Evolutionary conservation across 2,329 filamentous ascomycete genomes (phyloP).

Genomic region (Myriosclerotinia curreyana): DNA sequence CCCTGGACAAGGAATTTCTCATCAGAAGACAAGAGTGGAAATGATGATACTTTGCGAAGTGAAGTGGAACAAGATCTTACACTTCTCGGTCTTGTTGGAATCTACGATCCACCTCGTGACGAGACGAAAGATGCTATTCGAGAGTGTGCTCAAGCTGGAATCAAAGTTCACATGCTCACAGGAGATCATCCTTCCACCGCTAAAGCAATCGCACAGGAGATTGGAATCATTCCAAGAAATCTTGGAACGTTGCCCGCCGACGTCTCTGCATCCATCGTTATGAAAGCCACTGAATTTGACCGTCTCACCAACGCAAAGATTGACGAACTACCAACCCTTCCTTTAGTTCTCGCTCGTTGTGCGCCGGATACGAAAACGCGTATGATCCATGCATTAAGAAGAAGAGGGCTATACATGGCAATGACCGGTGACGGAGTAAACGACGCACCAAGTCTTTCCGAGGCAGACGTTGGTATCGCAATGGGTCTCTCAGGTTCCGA

Average conservation of each 20-base stretch:
- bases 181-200: constrained; percentile 76
- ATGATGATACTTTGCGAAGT: constrained; percentile 34
- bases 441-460: constrained; percentile 52
- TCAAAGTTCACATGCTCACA: constrained; percentile 71
- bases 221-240: constrained; percentile 45
- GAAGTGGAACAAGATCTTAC: constrained; percentile 52
- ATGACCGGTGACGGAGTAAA: constrained; percentile 59
- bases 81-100: constrained; percentile 61
- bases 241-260: constrained; percentile 23
- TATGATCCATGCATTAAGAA: constrained; percentile 73
- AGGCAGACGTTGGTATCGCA: constrained; percentile 55
- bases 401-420: constrained; percentile 55
- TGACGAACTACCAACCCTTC: constrained; percentile 61
- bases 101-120: constrained; percentile 58
- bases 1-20: constrained; percentile 34
- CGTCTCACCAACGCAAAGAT: constrained; percentile 66
- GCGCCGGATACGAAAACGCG: constrained; percentile 77
- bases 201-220: constrained; percentile 67
- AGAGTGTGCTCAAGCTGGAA: constrained; percentile 66
- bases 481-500: constrained; percentile 61
- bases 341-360: constrained; percentile 72
- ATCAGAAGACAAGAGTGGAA: constrained; percentile 24
- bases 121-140: constrained; percentile 57
- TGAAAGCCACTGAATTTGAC: constrained; percentile 64
- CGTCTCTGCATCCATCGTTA: constrained; percentile 50